Evolutionary conservation across 108 stramenopile species (phyloP), one percentile per base, ranked within the genome.

Genomic region (Chaetoceros tenuissimus): DNA sequence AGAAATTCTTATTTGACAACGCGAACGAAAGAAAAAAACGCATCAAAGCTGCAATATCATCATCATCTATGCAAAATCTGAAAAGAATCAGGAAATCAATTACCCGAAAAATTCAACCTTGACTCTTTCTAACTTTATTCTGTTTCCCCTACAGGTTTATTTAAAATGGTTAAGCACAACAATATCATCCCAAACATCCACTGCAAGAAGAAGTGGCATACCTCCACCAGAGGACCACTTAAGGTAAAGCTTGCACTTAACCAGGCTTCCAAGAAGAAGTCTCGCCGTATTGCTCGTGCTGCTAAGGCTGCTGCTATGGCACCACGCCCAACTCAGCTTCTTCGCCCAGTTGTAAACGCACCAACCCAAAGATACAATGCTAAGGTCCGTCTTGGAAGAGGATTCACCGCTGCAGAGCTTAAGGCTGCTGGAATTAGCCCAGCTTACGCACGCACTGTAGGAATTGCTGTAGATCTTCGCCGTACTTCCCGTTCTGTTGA

Each of bases 101-200:
- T n/a, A n/a, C n/a, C n/a, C n/a, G n/a, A n/a, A n/a, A n/a, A n/a
- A n/a, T n/a, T n/a, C n/a, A n/a, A n/a, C n/a, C n/a, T n/a, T n/a
- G 5, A 40, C 34, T 13, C 34, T 40, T 40, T 40, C 34, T 40
- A 5, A 5, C 34, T 40, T 5, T 40, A 40, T 40, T 40, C 13
- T 40, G 34, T 40, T 40, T 13, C 5, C 34, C 8, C 8, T 40
- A 5, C 34, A 40, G 13, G 13, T 40, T 40, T 40, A 10, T 20
- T n/a, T 46, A 79, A 62, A 48, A 92, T 92, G 98, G 96, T 97
- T 54, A 97, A 96, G 85, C 98, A 99, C 80, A 99, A 99, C 77
- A 99, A 99, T 69, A 75, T 96, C 67, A 68, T 99, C 77, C 95
- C 98, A 46, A 96, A 97, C 85, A 82, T 86, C 73, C 97, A 99